Conservation (phyloP, 1,284 basidiomycete species). For the Marasmius oreades region DNA sequence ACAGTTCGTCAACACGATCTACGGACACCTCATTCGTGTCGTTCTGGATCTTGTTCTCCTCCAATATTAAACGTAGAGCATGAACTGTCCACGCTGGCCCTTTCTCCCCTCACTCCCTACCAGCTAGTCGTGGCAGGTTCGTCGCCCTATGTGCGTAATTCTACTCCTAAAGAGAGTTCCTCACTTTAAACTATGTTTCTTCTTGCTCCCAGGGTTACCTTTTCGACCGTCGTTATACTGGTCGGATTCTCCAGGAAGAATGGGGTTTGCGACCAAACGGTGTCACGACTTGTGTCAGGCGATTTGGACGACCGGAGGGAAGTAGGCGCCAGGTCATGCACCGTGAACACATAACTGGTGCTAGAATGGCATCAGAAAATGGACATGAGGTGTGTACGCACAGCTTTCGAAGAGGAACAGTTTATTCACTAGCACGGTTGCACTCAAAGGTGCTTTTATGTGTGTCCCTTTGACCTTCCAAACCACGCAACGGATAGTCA, state of each 20-base stretch:
- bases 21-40: slow-evolving; percentile 64
- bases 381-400: slow-evolving; percentile 69
- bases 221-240: slow-evolving; percentile 81
- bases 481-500: slow-evolving; percentile 8
- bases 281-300: slow-evolving; percentile 78
- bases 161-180: neutral
- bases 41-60: slow-evolving; percentile 51
- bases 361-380: slow-evolving; percentile 71
- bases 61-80: slow-evolving; percentile 62
- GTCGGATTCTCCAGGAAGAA: slow-evolving; percentile 59
- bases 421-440: neutral
- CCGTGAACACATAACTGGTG: slow-evolving; percentile 74
- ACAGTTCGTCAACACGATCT: slow-evolving; percentile 82
- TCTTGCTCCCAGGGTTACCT: slow-evolving; percentile 73
- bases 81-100: slow-evolving; percentile 60
- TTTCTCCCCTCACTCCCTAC: slow-evolving; percentile 69
- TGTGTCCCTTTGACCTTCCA: slow-evolving; percentile 1
- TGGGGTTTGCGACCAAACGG: slow-evolving; percentile 68
- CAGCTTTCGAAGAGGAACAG: neutral
- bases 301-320: slow-evolving; percentile 62
- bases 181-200: neutral
- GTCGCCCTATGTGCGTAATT: slow-evolving; percentile 55
- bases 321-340: slow-evolving; percentile 22
- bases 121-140: slow-evolving; percentile 76
- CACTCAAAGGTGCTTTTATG: slow-evolving; percentile 9